Percentiles rank a stretch among this genome's conserved stretches.
phyloP scores from a whole-genome alignment of 495 filamentous ascomycete genomes.

The Trichodelitschia bisporula region DNA sequence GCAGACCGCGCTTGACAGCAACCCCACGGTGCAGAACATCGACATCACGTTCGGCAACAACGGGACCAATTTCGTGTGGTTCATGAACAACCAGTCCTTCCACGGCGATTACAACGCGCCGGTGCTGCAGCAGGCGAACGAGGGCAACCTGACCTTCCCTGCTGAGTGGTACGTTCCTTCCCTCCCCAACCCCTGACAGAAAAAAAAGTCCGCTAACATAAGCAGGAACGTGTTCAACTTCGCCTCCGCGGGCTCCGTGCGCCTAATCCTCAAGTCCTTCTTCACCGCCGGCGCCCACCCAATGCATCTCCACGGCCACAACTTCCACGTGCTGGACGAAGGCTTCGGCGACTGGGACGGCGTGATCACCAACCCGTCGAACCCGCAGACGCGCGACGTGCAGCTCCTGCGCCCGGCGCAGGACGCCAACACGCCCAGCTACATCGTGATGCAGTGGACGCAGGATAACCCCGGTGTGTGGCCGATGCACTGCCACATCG shows the following conservation, averaged over 20 bases:
- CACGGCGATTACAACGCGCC: conserved; percentile 16
- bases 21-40: conserved; percentile 8
- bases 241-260: conserved; percentile 10
- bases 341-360: conserved; percentile 25
- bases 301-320: conserved; percentile 11
- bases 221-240: conserved; percentile 13
- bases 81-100: conserved; percentile 9
- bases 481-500: conserved; percentile 35
- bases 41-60: conserved; percentile 11
- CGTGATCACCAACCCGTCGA: conserved; percentile 19
- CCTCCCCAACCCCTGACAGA: not conserved
- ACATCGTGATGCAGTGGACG: conserved; percentile 27
- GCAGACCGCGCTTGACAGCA: conserved; percentile 8
- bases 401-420: conserved; percentile 20
- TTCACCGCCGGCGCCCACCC: conserved; percentile 5
- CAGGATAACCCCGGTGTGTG: conserved; percentile 26
- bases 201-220: conserved; percentile 1
- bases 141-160: conserved; percentile 11
- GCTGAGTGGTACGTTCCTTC: conserved; percentile 1
- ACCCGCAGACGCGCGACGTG: conserved; percentile 29
- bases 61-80: conserved; percentile 4
- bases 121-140: conserved; percentile 12
- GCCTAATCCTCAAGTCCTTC: conserved; percentile 12
- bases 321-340: conserved; percentile 21
- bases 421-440: conserved; percentile 6